Evolutionary conservation across 1,284 basidiomycete genomes (phyloP), one percentile per base, ranked within the genome.

Genomic region (Austroboletus novae-zelandiae): DNA sequence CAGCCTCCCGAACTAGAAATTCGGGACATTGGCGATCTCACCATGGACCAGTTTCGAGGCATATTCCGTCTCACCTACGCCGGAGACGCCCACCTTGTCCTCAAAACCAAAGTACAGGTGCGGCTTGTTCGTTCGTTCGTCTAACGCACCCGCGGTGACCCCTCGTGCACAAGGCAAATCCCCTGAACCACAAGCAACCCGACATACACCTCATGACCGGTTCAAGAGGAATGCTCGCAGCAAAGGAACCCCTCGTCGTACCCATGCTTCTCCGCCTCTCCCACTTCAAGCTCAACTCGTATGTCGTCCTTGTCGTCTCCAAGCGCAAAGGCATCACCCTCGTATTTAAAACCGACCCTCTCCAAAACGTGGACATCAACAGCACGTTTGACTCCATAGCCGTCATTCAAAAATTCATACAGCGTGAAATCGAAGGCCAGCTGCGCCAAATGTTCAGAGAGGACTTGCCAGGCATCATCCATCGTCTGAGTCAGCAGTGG

Each of bases 261-360:
- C 97, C 97, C 40, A 99, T 99, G 96, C 88, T 94, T 23, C 86
- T 99, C 43, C 89, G 94, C n/a, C 85, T 99, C 8, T 98, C 94
- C 5, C 84, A 91, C 61, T 91, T 99, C 69, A 88, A 88, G 57
- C 86, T 99, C 32, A 89, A 87, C 60, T 97, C 96, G 31, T 98
- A 98, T 64, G 91, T 99, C 60, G 96, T 99, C 55, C 84, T 99
- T 43, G 95, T 99, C 61, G 92, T 99, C 48, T 98, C 94, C 25
- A 92, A 92, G 58, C 89, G 90, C 67, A 98, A 98, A 65, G 97
- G 97, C 44, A 98, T 99, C 68, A 99, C 97, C 0, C 83, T 99
- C 42, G 97, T 99, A 23, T 99, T 99, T 85, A 99, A 99, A 74
- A 99, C 98, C 50, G 97, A 99, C 71, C 97, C 97, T 0, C 80